Evolutionary conservation across 139 green algal species (phyloP).

Genomic region (Chlorella sp.): DNA sequence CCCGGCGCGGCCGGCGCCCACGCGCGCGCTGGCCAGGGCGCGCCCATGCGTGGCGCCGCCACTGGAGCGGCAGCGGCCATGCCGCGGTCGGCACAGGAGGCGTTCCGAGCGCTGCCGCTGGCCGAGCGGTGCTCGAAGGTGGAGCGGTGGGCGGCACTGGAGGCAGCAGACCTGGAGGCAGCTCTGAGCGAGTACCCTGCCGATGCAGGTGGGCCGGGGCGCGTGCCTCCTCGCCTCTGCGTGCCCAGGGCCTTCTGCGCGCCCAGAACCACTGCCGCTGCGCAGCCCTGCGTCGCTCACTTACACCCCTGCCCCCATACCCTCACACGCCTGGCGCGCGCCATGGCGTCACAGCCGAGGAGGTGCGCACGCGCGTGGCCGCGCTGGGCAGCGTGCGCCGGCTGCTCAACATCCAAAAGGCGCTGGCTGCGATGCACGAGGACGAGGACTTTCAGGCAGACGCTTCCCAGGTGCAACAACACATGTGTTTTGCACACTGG

Average conservation of each 20-base stretch:
- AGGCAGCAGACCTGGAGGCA: constrained; percentile 11
- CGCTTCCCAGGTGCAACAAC: constrained; percentile 5
- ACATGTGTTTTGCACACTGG: background rate
- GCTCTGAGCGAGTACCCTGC: constrained; percentile 7
- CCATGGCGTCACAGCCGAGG: background rate
- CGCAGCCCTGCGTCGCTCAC: background rate
- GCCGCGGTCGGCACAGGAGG: too few species aligned
- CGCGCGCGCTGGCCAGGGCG: too few species aligned
- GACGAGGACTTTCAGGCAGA: constrained; percentile 64
- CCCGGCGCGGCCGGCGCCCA: too few species aligned
- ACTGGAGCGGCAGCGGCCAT: too few species aligned
- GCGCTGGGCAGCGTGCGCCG: constrained; percentile 10
- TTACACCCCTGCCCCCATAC: background rate
- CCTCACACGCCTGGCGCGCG: background rate
- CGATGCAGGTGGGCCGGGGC: background rate
- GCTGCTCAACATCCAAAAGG: constrained; percentile 38
- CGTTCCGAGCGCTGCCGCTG: background rate
- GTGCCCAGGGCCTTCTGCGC: background rate
- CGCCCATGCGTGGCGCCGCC: too few species aligned
- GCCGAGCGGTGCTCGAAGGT: constrained; percentile 17
- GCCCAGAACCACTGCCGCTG: background rate
- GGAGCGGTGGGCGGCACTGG: constrained; percentile 26
- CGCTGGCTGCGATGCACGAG: constrained; percentile 40
- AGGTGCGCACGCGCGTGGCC: constrained; percentile 9
- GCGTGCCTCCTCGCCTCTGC: background rate